A percentile compares a stretch with the other conserved stretches of the same genome.
Conservation (phyloP, 768 basidiomycete species). For the Leccinum boreale region DNA sequence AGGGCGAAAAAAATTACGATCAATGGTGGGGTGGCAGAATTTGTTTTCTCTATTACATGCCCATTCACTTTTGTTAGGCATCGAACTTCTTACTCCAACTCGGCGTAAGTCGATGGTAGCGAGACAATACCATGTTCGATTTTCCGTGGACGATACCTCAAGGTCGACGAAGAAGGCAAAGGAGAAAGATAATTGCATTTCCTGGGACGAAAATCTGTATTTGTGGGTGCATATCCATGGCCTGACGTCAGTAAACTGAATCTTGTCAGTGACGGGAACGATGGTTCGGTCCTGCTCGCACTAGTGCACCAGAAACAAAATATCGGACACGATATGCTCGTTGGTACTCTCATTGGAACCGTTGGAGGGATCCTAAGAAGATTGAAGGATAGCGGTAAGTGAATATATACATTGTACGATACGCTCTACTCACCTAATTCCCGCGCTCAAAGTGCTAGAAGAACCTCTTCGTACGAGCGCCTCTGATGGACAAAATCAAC, state of each 20-base stretch:
- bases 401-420: background rate
- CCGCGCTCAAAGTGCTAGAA: conserved; percentile 12
- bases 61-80: background rate
- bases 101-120: conserved; percentile 2
- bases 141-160: conserved; percentile 6
- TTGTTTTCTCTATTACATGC: background rate
- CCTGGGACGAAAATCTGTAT: conserved; percentile 14
- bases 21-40: conserved; percentile 2
- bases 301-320: conserved; percentile 10
- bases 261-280: conserved; percentile 11
- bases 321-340: conserved; percentile 6
- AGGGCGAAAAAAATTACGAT: conserved; percentile 12
- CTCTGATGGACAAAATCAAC: background rate
- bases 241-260: background rate
- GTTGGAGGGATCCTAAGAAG: conserved; percentile 9
- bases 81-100: conserved; percentile 9
- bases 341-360: conserved; percentile 11
- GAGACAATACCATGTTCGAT: conserved; percentile 11
- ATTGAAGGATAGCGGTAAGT: conserved; percentile 14
- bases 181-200: conserved; percentile 5
- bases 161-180: conserved; percentile 14
- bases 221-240: conserved; percentile 9
- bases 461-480: conserved; percentile 1
- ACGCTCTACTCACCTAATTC: background rate
- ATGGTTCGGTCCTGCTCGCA: conserved; percentile 8